Evolutionary conservation across 306 rosid genomes (phyloP).

Genomic region (Notholithocarpus densiflorus): DNA sequence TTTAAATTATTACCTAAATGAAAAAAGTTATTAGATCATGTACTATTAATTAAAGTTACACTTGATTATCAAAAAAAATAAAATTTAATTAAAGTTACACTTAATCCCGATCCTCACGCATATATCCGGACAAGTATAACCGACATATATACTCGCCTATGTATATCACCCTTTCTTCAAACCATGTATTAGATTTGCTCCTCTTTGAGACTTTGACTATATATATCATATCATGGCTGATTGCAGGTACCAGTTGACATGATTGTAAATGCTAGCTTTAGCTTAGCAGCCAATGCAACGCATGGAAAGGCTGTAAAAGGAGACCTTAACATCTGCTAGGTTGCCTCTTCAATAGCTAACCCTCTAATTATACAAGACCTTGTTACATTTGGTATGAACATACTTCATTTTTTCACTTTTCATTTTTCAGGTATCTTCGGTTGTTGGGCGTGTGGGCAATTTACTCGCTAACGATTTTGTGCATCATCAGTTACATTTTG

Average conservation of each 20-base stretch:
- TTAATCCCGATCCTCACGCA: too few relatives aligned
- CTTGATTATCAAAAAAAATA: too few relatives aligned
- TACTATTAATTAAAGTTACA: too few relatives aligned
- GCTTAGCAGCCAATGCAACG: not conserved
- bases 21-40: too few relatives aligned
- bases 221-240: not conserved
- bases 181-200: too few relatives aligned
- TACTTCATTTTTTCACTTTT: not conserved
- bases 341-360: not conserved
- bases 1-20: too few relatives aligned
- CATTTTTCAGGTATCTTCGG: not conserved
- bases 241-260: constrained; percentile 8
- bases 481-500: not conserved
- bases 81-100: too few relatives aligned
- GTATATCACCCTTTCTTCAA: too few relatives aligned
- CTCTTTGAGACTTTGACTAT: too few relatives aligned
- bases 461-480: not conserved
- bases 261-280: constrained; percentile 1
- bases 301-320: not conserved
- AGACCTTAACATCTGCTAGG: not conserved
- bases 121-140: too few relatives aligned
- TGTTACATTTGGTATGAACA: not conserved
- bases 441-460: not conserved
- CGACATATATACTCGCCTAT: too few relatives aligned
- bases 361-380: not conserved